Base-by-base conservation (phyloP, 306 rosid species). In the Calophaca sinica region DNA sequence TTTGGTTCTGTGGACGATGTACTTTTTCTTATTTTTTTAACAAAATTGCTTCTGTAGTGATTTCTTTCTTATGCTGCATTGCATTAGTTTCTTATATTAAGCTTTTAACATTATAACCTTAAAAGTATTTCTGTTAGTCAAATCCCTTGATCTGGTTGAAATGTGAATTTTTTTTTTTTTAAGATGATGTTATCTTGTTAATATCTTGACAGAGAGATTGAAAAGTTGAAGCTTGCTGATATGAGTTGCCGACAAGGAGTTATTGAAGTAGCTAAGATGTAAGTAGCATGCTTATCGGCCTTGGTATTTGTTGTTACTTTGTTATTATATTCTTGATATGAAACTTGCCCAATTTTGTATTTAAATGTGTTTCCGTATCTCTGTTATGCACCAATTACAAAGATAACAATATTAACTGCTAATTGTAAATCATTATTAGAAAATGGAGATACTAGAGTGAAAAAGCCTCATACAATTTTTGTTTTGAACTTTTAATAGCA, bases 221-320 rank as follows among this genome's bases (percentile, higher is more conserved):
- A 94, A 74, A 94, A 94, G 89, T 81, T 94, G 77, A 91, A 88
- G 92, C 97, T 90, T 65, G 83, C 97, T 4, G 97, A 94, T 26
- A 26, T 94, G 97, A 88, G 93, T 59, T 94, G 99, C 82, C 89
- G 97, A 54, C 93, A 94, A 79, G 99, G 96, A 63, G 89, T 94
- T 78, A 81, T 94, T 75, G 99, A 94, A 86, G 96, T 94, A 48
- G 99, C 99, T 73, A 94, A 94, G 85, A 94, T 94, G 98, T 93
- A 84, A 87, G 98, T 90, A 58, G 66, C 46, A 59, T 72, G 12
- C 14, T 76, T 10, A 44, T 29, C 20, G 20, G 9, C 29, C 70
- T 3, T 67, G 50, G n/a, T 79, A 58, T 62, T 6, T 74, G 1
- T 76, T 28, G 46, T 71, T 46, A 48, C 68, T 49, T 68, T 51